A percentile compares a stretch with the other conserved stretches of the same genome.
These are phyloP conservation scores for Silene coronaria DNA, from an alignment of 179 eudicot species.

Conservation along the genomic window DNA sequence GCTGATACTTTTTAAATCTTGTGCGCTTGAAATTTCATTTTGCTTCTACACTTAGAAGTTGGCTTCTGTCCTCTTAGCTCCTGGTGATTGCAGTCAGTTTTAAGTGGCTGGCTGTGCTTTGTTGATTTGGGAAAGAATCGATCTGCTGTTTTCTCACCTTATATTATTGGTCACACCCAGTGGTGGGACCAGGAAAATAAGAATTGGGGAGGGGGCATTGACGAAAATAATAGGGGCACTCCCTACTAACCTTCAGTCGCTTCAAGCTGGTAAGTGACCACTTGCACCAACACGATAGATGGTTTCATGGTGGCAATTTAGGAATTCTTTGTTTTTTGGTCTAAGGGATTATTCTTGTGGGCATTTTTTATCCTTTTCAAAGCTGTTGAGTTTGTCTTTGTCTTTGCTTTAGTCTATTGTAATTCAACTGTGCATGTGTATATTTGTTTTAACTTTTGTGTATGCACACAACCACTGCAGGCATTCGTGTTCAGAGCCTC, in stretches of 20 bases:
- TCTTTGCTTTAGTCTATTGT: background rate
- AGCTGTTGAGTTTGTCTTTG: background rate
- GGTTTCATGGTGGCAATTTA: background rate
- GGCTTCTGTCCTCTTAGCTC: no score
- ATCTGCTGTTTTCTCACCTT: no score
- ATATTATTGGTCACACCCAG: no score
- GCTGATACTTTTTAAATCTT: no score
- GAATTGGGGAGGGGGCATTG: no score
- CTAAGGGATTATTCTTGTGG: background rate
- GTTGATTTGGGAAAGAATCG: background rate
- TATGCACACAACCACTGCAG: constrained; percentile 38
- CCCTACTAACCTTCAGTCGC: background rate
- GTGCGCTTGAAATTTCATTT: no score
- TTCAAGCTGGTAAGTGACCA: no score
- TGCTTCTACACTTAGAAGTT: no score
- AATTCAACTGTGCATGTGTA: background rate
- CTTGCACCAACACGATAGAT: background rate
- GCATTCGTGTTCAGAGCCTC: constrained; percentile 94
- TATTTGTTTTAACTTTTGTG: constrained; percentile 47
- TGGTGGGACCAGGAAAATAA: no score
- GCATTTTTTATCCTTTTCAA: background rate
- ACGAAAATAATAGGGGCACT: no score
- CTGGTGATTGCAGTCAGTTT: background rate
- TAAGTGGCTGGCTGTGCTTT: background rate
- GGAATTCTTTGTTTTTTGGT: background rate